Base-by-base conservation (phyloP, 352 stramenopile species). In the Plasmopara halstedii region DNA sequence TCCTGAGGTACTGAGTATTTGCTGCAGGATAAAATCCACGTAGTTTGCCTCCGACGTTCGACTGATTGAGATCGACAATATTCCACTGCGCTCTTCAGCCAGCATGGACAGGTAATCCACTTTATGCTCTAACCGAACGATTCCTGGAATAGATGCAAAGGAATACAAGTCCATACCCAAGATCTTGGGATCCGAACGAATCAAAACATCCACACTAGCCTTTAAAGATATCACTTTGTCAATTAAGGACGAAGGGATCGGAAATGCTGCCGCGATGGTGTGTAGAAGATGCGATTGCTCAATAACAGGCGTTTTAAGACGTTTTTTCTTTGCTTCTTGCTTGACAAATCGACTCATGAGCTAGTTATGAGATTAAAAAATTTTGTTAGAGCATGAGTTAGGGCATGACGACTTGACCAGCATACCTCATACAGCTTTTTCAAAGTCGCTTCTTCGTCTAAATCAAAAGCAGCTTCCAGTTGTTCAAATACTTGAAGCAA, bases 71-170 rank as follows among this genome's bases (percentile, higher is more conserved):
- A 88, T 62, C 5, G 66, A 67, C 0, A 84, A 43, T 8, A 60
- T 73, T 17, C 67, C 60, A 19, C 52, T 72, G 31, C 76, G 63
- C 38, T 85, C 75, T 41, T 88, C 75, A 2, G 75, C 71, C 6
- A 85, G 50, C 6, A 69, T 67, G 3, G 63, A 53, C n/a, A 88
- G 42, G 27, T 88, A 88, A 27, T 88, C 72, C 19, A 88, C 68
- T 50, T 88, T 88, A 57, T 88, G 72, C 44, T 88, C 73, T n/a
- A 88, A 57, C 23, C 68, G 59, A 21, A 88, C 63, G 10, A 83
- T 23, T 17, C 42, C 46, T 0, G 59, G 43, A 7, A 75, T 51
- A 0, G 60, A 60, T n/a, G 75, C 68, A 19, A 88, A 65, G 1
- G 70, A 55, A 49, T 83, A 83, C 50, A 88, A 56, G 32, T 88